These are phyloP conservation scores for Escallonia rubra DNA, from an alignment of 129 eudicot genomes.

Conservation along the genomic window DNA sequence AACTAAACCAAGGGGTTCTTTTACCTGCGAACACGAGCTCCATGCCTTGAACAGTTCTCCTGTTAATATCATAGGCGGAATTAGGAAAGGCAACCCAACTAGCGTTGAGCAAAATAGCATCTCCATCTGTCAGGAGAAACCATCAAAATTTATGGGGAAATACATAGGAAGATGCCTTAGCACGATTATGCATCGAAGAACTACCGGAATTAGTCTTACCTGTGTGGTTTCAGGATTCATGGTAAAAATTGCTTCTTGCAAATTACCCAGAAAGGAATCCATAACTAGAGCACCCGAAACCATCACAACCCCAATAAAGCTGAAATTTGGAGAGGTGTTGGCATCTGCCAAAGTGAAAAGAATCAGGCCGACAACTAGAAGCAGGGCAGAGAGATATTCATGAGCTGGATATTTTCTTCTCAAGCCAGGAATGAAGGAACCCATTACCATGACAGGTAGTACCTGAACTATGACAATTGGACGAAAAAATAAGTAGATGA, in stretches of 20 bases:
- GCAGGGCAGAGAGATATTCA: slow-evolving; percentile 78
- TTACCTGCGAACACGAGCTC: slow-evolving; percentile 80
- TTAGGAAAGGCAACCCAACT: slow-evolving; percentile 85
- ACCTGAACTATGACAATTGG: slow-evolving; percentile 38
- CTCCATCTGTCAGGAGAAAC: slow-evolving; percentile 60
- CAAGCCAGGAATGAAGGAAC: slow-evolving; percentile 95
- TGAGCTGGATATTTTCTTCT: slow-evolving; percentile 86
- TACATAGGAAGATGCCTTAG: no score
- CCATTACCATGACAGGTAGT: slow-evolving; percentile 97
- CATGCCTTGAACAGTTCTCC: slow-evolving; percentile 91
- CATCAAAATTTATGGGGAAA: background rate
- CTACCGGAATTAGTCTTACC: slow-evolving; percentile 16
- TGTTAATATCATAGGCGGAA: slow-evolving; percentile 86
- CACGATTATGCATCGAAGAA: no score
- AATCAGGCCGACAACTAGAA: slow-evolving; percentile 76
- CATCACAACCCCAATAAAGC: slow-evolving; percentile 81
- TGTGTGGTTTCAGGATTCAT: slow-evolving; percentile 91
- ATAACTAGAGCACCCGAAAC: slow-evolving; percentile 84
- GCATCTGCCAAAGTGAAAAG: slow-evolving; percentile 98
- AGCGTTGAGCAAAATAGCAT: slow-evolving; percentile 96
- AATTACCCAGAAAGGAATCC: slow-evolving; percentile 95
- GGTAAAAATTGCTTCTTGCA: slow-evolving; percentile 97
- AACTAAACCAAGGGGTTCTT: slow-evolving; percentile 1
- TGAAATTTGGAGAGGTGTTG: slow-evolving; percentile 84
- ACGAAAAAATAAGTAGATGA: background rate